A percentile compares a stretch with the other conserved stretches of the same genome.
Conservation (phyloP, 345 rosid species). For the Psidium friedrichsthalianum region DNA sequence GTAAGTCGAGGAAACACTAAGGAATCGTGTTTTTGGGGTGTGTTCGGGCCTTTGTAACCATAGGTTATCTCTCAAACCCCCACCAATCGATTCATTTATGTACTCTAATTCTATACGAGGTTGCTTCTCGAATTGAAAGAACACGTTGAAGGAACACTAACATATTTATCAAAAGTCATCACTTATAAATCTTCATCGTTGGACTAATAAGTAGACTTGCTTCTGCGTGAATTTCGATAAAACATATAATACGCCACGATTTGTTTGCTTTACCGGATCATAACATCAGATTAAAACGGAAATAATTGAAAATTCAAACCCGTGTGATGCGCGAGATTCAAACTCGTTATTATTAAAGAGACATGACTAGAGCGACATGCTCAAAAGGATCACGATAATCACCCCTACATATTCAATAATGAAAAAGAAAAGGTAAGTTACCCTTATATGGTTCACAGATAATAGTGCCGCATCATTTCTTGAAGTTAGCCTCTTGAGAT, state of each 20-base stretch:
- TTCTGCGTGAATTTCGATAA: not conserved
- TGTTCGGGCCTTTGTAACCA: not conserved
- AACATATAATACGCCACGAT: not conserved
- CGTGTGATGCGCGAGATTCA: not conserved
- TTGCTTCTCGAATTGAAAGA: no score
- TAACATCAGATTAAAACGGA: not conserved
- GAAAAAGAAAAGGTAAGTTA: no score
- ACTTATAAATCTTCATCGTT: no score
- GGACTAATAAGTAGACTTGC: no score
- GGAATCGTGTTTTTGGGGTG: no score
- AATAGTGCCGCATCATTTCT: no score
- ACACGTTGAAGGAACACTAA: no score
- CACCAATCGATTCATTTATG: not conserved
- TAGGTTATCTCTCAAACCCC: not conserved
- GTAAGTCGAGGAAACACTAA: not conserved
- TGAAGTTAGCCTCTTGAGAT: no score
- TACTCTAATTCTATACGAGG: no score
- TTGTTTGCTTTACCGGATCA: not conserved
- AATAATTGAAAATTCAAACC: not conserved
- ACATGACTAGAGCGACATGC: not conserved
- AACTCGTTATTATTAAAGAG: not conserved
- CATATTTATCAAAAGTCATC: no score
- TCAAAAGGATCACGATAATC: not conserved
- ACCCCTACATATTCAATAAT: no score
- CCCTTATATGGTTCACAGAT: not conserved